These are phyloP conservation scores for Melampsora americana DNA, from an alignment of 1,284 basidiomycete genomes.

Conservation along the genomic window DNA sequence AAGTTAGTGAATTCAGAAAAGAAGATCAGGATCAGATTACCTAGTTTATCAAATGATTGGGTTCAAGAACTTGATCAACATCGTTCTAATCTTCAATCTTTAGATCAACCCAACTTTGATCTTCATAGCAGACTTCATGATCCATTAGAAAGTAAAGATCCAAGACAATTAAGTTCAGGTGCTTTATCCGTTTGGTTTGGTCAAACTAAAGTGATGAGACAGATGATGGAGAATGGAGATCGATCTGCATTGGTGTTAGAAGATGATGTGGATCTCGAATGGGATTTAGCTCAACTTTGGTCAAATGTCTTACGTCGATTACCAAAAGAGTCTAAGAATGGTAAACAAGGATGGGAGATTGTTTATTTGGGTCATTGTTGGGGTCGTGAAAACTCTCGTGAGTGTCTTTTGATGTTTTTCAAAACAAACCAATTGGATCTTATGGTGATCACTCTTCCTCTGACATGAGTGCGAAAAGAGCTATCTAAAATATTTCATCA, in stretches of 20 bases:
- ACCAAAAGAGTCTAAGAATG: conserved; percentile 53
- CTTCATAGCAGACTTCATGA: conserved; percentile 44
- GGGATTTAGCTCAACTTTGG: conserved; percentile 62
- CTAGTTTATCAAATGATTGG: not conserved
- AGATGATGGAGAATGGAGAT: conserved; percentile 51
- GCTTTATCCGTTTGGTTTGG: conserved; percentile 71
- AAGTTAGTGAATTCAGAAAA: not conserved
- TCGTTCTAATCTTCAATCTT: not conserved
- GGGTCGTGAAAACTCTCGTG: conserved; percentile 48
- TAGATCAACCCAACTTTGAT: conserved; percentile 15
- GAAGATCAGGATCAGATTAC: conserved; percentile 11
- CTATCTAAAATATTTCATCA: too few relatives aligned
- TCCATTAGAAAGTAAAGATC: conserved; percentile 34
- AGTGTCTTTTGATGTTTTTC: not conserved
- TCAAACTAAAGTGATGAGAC: conserved; percentile 62
- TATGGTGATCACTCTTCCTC: too few relatives aligned
- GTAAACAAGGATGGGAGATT: conserved; percentile 64
- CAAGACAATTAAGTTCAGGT: conserved; percentile 55
- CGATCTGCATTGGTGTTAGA: conserved; percentile 64
- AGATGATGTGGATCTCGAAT: conserved; percentile 75
- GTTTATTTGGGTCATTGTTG: conserved; percentile 65
- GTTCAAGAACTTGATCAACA: conserved; percentile 32
- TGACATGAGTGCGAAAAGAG: too few relatives aligned
- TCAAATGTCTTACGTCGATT: conserved; percentile 61
- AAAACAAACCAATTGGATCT: too few relatives aligned